Evolutionary conservation across 108 stramenopile genomes (phyloP), one percentile per base, ranked within the genome.

Genomic region (Chaetoceros muelleri): DNA sequence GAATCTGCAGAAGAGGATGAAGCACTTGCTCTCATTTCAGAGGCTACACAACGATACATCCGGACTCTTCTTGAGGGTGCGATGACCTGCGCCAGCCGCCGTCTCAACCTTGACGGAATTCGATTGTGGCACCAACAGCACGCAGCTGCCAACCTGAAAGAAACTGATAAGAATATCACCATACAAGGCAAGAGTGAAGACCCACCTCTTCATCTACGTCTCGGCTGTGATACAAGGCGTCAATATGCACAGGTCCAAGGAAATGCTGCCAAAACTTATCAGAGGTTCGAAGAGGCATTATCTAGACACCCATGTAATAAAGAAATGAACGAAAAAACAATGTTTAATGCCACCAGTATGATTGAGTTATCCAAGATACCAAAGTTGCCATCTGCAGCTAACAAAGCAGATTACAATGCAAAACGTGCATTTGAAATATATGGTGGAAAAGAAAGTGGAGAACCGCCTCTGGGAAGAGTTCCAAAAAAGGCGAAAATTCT

Each of bases 281-380:
- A 86, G 62, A 70, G 88, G 2, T 84, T 90, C 82, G 88, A 90
- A 67, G 82, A 84, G 71, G 88, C 88, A 10, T 67, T 90, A 48
- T 73, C 67, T 45, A 61, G 82, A 19, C 73, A 84, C 47, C 55
- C 66, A 29, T 72, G 70, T 2, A 53, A 69, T 7, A 68, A 62
- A 22, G 28, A 58, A 28, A 16, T 22, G 18, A 45, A 55, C n/a
- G 56, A 61, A 0, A 67, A 58, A 22, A 49, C 74, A 44, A 17
- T 76, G 25, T 49, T 53, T 2, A 53, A 75, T 46, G 59, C 65
- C 1, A 73, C 78, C 0, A 74, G 78, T 56, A 85, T 90, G 82
- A 57, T 56, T 18, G 84, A 86, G 49, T 57, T 85, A 20, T 64
- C 84, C 1, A 64, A 62, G 28, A 70, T 71, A 29, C 78, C 84